phyloP scores from a whole-genome alignment of 306 rosid genomes.

The Clitoria ternatea region DNA sequence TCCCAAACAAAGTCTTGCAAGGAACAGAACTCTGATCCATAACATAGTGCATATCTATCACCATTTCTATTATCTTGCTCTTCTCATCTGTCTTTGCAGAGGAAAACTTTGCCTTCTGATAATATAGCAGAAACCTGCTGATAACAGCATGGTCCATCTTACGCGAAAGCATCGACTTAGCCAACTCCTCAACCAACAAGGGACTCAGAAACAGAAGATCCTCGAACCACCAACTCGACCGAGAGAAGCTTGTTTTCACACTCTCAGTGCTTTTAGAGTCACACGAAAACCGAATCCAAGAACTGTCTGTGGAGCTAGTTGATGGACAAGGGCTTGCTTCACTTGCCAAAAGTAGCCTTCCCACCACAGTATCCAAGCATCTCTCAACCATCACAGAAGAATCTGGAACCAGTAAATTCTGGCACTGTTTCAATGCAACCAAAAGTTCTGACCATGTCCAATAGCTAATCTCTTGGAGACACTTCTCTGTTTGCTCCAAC shows the following conservation, averaged over 20 bases:
- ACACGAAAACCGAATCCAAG: slow-evolving; percentile 69
- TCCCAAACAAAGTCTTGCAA: slow-evolving; percentile 68
- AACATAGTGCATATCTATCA: slow-evolving; percentile 50
- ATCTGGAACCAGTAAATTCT: slow-evolving; percentile 33
- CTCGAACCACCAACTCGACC: slow-evolving; percentile 85
- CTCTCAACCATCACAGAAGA: slow-evolving; percentile 47
- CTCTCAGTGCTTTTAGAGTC: slow-evolving; percentile 89
- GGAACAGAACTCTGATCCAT: slow-evolving; percentile 55
- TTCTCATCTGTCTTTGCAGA: slow-evolving; percentile 41
- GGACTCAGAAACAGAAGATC: slow-evolving; percentile 70
- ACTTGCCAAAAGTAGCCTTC: slow-evolving; percentile 49
- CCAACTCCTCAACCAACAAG: slow-evolving; percentile 47
- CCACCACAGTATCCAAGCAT: slow-evolving; percentile 61
- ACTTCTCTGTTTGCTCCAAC: slow-evolving; percentile 55
- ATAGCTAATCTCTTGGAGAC: slow-evolving; percentile 55
- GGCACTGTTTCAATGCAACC: slow-evolving; percentile 58
- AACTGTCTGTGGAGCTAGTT: slow-evolving; percentile 76
- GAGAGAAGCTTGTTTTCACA: slow-evolving; percentile 49
- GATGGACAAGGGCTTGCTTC: slow-evolving; percentile 88
- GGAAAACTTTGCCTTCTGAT: slow-evolving; percentile 65
- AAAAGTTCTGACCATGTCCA: slow-evolving; percentile 90
- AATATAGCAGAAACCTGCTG: slow-evolving; percentile 67
- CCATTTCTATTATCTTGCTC: slow-evolving; percentile 49
- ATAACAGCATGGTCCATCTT: slow-evolving; percentile 59
- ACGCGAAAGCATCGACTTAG: slow-evolving; percentile 49